phyloP scores from a whole-genome alignment of 2,329 filamentous ascomycete species.

The Zymoseptoria brevis region DNA sequence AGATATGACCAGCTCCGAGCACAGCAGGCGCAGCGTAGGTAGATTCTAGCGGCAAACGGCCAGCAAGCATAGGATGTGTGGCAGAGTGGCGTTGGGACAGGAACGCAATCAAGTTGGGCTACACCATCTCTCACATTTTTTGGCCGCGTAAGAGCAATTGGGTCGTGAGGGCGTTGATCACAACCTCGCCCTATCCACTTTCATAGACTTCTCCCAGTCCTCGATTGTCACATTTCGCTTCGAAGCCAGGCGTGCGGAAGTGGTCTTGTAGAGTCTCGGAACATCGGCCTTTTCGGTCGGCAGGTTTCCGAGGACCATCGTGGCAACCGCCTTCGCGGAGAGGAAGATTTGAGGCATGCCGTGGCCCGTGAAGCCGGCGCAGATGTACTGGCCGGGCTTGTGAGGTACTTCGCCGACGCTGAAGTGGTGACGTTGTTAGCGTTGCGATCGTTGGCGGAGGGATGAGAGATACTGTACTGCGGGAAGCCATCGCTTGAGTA shows the following conservation, averaged over 20 bases:
- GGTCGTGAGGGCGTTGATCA: not conserved
- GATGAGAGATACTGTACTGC: not conserved
- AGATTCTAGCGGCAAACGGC: not conserved
- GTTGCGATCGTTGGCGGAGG: not conserved
- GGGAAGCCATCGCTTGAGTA: slow-evolving; percentile 18
- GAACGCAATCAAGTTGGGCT: too few relatives aligned
- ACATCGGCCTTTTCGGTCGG: slow-evolving; percentile 12
- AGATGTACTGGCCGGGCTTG: slow-evolving; percentile 13
- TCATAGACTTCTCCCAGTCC: slow-evolving; percentile 9
- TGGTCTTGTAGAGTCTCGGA: slow-evolving; percentile 14
- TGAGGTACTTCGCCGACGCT: slow-evolving; percentile 19
- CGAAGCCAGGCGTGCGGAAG: slow-evolving; percentile 10
- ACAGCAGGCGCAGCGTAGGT: not conserved
- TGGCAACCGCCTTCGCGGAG: slow-evolving; percentile 15
- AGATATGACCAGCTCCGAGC: not conserved
- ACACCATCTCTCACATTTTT: too few relatives aligned
- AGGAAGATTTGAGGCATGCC: slow-evolving; percentile 20
- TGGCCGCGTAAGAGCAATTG: too few relatives aligned
- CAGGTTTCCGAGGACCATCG: slow-evolving; percentile 10
- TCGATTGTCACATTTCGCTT: slow-evolving; percentile 12
- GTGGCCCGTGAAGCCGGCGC: slow-evolving; percentile 21
- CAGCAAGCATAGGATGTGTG: not conserved
- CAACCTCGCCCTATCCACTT: slow-evolving; percentile 8
- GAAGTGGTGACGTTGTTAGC: not conserved
- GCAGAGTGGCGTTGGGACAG: too few relatives aligned